These are phyloP conservation scores for Candida namnaoensis DNA, from an alignment of 805 yeast species.

Conservation along the genomic window DNA sequence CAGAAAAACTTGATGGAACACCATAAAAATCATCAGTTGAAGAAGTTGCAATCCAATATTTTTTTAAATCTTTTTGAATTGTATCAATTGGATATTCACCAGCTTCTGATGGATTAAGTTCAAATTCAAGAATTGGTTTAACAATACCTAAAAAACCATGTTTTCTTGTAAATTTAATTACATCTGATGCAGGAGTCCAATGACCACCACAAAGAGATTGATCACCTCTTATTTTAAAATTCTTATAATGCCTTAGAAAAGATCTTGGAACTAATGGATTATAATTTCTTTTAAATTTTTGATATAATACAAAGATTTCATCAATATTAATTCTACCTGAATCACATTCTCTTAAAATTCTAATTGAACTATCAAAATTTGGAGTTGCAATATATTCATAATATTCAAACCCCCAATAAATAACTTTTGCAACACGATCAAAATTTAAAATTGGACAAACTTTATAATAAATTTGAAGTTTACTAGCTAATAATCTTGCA, in stretches of 20 bases:
- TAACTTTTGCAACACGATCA: conserved; percentile 15
- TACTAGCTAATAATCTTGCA: conserved; percentile 14
- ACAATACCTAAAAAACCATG: conserved; percentile 9
- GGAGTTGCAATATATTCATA: conserved; percentile 17
- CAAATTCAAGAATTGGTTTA: conserved; percentile 11
- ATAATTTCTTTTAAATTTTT: conserved; percentile 7
- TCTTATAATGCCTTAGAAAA: conserved; percentile 6
- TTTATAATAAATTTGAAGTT: conserved; percentile 6
- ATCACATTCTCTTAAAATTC: conserved; percentile 15
- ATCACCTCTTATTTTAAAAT: conserved; percentile 11
- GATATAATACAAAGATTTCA: conserved; percentile 13
- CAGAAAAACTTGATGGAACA: conserved; percentile 10
- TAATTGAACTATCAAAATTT: conserved; percentile 8
- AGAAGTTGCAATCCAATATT: conserved; percentile 7
- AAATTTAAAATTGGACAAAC: conserved; percentile 14
- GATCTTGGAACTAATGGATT: conserved; percentile 6
- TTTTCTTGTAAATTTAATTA: conserved; percentile 7
- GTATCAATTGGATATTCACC: conserved; percentile 3
- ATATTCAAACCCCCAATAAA: conserved; percentile 14
- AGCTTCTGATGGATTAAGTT: conserved; percentile 6
- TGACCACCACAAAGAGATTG: conserved; percentile 19
- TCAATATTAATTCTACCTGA: conserved; percentile 13
- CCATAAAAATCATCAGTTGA: conserved; percentile 10
- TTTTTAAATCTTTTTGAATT: conserved; percentile 1
- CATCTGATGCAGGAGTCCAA: conserved; percentile 14